Conservation (phyloP, 805 yeast genomes). For the Candida maris region DNA sequence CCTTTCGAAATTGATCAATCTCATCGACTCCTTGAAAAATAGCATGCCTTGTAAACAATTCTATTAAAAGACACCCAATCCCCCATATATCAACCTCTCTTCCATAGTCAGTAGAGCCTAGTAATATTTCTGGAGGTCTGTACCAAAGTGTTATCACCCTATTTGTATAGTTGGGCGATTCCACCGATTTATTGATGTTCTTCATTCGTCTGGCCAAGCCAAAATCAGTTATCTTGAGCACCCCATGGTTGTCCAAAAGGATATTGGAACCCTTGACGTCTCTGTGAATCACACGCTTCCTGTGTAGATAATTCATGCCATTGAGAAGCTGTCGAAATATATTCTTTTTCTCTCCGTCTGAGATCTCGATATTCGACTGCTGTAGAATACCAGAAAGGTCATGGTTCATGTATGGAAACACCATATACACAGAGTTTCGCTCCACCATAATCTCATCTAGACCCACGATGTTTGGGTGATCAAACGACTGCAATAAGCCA, state of each 20-base stretch:
- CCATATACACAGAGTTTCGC: slow-evolving; percentile 71
- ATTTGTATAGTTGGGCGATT: slow-evolving; percentile 82
- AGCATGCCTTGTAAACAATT: slow-evolving; percentile 70
- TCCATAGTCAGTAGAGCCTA: slow-evolving; percentile 89
- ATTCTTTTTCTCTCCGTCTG: slow-evolving; percentile 63
- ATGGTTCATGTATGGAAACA: slow-evolving; percentile 90
- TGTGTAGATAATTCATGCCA: slow-evolving; percentile 69
- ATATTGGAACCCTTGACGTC: slow-evolving; percentile 83
- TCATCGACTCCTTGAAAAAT: slow-evolving; percentile 88
- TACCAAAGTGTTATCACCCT: slow-evolving; percentile 97
- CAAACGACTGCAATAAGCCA: slow-evolving; percentile 73
- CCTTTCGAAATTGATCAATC: slow-evolving; percentile 71
- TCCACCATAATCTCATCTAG: slow-evolving; percentile 89
- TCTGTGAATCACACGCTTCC: slow-evolving; percentile 66
- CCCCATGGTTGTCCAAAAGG: slow-evolving; percentile 58
- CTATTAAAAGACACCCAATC: slow-evolving; percentile 85
- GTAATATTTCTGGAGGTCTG: slow-evolving; percentile 88
- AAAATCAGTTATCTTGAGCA: slow-evolving; percentile 73
- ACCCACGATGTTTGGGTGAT: slow-evolving; percentile 79
- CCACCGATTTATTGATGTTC: slow-evolving; percentile 41
- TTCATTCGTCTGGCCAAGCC: slow-evolving; percentile 79
- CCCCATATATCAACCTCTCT: slow-evolving; percentile 97
- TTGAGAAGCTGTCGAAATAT: slow-evolving; percentile 61
- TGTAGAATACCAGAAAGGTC: slow-evolving; percentile 85
- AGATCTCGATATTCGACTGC: slow-evolving; percentile 63